phyloP scores from a whole-genome alignment of 2,329 filamentous ascomycete species.

The Cytospora piceae region DNA sequence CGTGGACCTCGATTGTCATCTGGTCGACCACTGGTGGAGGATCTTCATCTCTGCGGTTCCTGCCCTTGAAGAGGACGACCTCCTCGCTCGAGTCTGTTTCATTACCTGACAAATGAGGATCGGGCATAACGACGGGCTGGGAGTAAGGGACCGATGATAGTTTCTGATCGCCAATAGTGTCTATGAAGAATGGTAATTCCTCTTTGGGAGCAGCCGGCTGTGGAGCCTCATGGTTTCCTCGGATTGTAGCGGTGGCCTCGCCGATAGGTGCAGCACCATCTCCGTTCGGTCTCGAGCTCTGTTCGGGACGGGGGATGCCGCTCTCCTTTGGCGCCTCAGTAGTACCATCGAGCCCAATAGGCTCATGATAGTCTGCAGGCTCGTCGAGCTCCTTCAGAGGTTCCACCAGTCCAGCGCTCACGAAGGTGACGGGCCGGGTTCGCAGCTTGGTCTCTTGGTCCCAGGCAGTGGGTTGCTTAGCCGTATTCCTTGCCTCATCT shows the following conservation, averaged over 20 bases:
- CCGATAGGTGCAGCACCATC: slow-evolving; percentile 13
- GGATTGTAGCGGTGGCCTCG: not conserved
- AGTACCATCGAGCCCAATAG: not conserved
- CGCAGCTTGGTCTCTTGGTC: slow-evolving; percentile 48
- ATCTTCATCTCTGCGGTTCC: slow-evolving; percentile 32
- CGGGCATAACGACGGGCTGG: slow-evolving; percentile 30
- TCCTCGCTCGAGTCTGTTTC: slow-evolving; percentile 69
- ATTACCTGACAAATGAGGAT: slow-evolving; percentile 32
- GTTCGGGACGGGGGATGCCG: not conserved
- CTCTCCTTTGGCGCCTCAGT: not conserved
- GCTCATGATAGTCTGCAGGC: slow-evolving; percentile 6
- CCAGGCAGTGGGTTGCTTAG: slow-evolving; percentile 48
- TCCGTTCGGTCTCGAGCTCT: slow-evolving; percentile 1
- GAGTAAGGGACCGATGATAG: slow-evolving; percentile 22
- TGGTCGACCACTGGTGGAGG: slow-evolving; percentile 28
- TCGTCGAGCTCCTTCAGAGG: slow-evolving; percentile 49
- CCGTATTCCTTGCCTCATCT: slow-evolving; percentile 56
- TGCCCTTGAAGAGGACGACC: slow-evolving; percentile 65
- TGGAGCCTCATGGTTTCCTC: not conserved
- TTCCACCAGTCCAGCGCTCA: slow-evolving; percentile 57
- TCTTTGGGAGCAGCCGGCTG: not conserved
- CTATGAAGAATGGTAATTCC: slow-evolving; percentile 42
- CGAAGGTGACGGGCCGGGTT: slow-evolving; percentile 53
- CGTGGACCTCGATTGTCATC: slow-evolving; percentile 34
- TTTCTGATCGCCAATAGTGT: slow-evolving; percentile 41